Evolutionary conservation across 2,329 filamentous ascomycete species (phyloP), one percentile per base, ranked within the genome.

Genomic region (Phialocephala subalpina): DNA sequence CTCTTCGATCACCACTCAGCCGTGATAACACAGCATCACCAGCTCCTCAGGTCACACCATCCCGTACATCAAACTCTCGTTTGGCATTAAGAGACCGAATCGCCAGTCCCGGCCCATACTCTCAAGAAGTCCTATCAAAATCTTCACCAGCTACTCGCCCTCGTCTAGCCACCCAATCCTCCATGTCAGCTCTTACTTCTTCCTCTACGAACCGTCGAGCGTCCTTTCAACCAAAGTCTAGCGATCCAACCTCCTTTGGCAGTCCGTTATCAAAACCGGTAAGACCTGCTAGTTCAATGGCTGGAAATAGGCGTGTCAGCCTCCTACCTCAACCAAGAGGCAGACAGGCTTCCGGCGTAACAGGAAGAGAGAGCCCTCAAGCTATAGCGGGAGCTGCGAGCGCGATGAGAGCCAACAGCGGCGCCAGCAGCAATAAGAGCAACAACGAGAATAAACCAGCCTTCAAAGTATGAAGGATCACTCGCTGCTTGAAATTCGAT

Each of bases 201-300:
- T 56, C 58, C 35, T 65, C 65, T 8, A 53, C 55, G 47, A 82
- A 79, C 62, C 82, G 87, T 22, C 82, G 86, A 35, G 80, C 82
- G 6, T 88, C 86, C 0, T 74, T 87, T 29, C 85, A 88, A 62
- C 83, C 85, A n/a, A 65, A 66, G 16, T 2, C 78, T 80, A 18
- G 81, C 66, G 73, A 78, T 66, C 66, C 75, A 63, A 64, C 77
- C 74, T 35, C 67, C 69, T 11, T 73, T 75, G 16, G 74, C 67
- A 62, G 73, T 71, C 71, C 72, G 6, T 42, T 58, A 2, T 40
- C 65, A n/a, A 72, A 65, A 63, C 65, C 71, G 72, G 77, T 74
- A 47, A 82, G 87, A 35, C 83, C 88, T 12, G 84, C 83, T 52
- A 90, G 86, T 74, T 89, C 87, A 2, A 73, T 90, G 53, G 83